Evolutionary conservation across 805 yeast genomes (phyloP).

Genomic region (Candida bentonensis): DNA sequence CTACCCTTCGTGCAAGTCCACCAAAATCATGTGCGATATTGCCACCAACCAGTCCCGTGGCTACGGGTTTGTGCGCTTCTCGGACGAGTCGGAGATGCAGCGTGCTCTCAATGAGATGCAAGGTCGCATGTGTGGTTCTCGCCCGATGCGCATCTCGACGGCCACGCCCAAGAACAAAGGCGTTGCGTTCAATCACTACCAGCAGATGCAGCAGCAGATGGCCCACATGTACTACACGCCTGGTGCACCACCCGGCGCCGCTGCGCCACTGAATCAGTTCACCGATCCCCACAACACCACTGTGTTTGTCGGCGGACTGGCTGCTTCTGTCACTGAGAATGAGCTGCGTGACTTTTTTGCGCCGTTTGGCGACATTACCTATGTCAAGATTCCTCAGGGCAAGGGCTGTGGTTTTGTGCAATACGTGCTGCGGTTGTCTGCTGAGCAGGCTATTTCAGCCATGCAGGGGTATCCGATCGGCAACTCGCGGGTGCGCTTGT

Average conservation of each 20-base stretch:
- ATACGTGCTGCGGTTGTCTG: constrained; percentile 60
- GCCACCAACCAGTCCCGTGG: constrained; percentile 61
- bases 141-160: constrained; percentile 66
- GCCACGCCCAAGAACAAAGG: constrained; percentile 39
- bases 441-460: constrained; percentile 70
- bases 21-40: constrained; percentile 66
- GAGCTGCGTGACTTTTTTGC: constrained; percentile 45
- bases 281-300: constrained; percentile 79
- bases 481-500: constrained; percentile 64
- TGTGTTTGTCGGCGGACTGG: constrained; percentile 70
- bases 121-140: constrained; percentile 54
- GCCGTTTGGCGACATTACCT: constrained; percentile 51
- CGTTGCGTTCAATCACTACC: constrained; percentile 12
- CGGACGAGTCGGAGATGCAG: constrained; percentile 49
- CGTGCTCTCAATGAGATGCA: constrained; percentile 71
- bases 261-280: constrained; percentile 32
- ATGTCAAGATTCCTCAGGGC: constrained; percentile 43
- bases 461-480: constrained; percentile 89
- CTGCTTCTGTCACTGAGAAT: constrained; percentile 37
- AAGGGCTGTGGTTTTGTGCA: constrained; percentile 72
- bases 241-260: constrained; percentile 10
- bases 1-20: constrained; percentile 62
- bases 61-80: constrained; percentile 79
- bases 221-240: constrained; percentile 5
- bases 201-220: constrained; percentile 4